phyloP scores from a whole-genome alignment of 2,329 filamentous ascomycete genomes.

The Ophidiomyces ophidiicola region DNA sequence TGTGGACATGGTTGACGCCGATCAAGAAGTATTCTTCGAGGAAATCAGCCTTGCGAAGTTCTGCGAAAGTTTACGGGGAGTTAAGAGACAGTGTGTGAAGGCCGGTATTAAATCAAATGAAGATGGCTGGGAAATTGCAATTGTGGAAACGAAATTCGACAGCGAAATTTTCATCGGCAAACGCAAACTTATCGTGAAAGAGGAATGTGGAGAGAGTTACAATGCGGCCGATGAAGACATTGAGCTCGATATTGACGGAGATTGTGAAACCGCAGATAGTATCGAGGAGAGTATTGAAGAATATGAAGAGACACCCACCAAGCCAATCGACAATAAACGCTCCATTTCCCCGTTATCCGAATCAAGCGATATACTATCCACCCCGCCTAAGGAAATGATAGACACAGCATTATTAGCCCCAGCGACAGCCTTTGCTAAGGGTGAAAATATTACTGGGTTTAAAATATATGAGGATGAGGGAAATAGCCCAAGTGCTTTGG shows the following conservation, averaged over 20 bases:
- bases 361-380: too few species aligned
- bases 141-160: slow-evolving; percentile 34
- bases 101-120: slow-evolving; percentile 9
- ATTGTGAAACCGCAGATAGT: neutral
- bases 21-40: slow-evolving; percentile 17
- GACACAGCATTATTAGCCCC: too few species aligned
- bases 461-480: too few species aligned
- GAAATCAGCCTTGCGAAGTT: slow-evolving; percentile 27
- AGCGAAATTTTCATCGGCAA: slow-evolving; percentile 15
- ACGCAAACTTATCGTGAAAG: neutral
- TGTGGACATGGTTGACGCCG: slow-evolving; percentile 12
- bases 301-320: neutral
- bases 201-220: slow-evolving; percentile 1
- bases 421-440: too few species aligned
- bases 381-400: neutral
- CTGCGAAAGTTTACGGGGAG: slow-evolving; percentile 23
- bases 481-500: neutral
- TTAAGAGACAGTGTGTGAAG: slow-evolving; percentile 27
- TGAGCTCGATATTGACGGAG: neutral
- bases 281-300: neutral
- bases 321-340: neutral
- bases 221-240: neutral
- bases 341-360: too few species aligned
- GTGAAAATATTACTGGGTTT: too few species aligned
- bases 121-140: slow-evolving; percentile 22